Evolutionary conservation across 2,329 filamentous ascomycete species (phyloP), one percentile per base, ranked within the genome.

Genomic region (Metarhizium album): DNA sequence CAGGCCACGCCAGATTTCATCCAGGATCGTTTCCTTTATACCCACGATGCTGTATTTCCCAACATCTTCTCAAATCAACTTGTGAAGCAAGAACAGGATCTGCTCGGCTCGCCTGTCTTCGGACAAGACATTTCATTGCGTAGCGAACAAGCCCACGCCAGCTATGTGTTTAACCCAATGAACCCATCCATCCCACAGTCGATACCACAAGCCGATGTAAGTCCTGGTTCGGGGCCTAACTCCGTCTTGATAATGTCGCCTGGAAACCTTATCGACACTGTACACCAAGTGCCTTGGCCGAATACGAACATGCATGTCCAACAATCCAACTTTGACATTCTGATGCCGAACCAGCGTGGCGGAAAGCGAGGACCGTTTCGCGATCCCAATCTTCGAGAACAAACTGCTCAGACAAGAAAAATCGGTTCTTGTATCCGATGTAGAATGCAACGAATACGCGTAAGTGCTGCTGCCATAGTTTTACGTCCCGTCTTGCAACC

Each of bases 341-440:
- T 63, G 4, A 48, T 62, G 38, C 58, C 63, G 14, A 62, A 61
- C 33, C 62, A 65, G 50, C 58, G 65, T 40, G 60, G 60, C 38
- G 67, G 66, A 11, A 69, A 68, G 53, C 61, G 78, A 11, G 77
- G 76, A 0, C 78, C 77, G 2, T 82, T 82, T 62, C 76, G 72
- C 52, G 74, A 77, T 48, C 66, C 70, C n/a, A 65, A 64, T 9
- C 67, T 74, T 29, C 72, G 78, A 23, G 69, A 77, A 53, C 68
- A 74, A 55, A 82, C 79, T 1, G 79, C 79, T 0, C 68, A 74
- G 51, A 82, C 78, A 2, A 70, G 79, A 52, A 75, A 74, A 49
- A 75, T 78, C 18, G 78, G 78, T 8, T 79, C 76, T 20, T 83
- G 79, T 57, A 75, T 82, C 52, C 70, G 79, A 43, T 83, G 79